Conservation (phyloP, 2,329 filamentous ascomycete species). For the Magnaporthiopsis incrustans region DNA sequence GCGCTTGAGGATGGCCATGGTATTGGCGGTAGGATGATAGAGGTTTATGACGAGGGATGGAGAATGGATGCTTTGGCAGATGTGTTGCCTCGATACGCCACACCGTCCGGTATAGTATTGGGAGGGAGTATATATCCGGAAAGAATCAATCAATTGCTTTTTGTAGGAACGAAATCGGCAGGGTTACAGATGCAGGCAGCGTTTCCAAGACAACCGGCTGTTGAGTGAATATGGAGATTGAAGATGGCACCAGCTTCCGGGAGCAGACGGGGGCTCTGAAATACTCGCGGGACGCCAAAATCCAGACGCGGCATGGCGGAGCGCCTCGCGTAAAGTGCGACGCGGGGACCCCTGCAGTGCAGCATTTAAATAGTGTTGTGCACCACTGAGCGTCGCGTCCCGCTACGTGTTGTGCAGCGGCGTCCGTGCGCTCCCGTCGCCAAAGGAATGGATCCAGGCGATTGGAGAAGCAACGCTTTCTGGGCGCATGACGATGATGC, state of each 20-base stretch:
- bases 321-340: neutral
- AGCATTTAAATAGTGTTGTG: neutral
- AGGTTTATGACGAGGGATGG: neutral
- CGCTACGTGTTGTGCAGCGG: neutral
- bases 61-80: neutral
- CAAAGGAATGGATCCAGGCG: no score
- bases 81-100: neutral
- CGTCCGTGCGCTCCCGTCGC: neutral
- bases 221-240: neutral
- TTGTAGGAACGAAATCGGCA: neutral
- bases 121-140: neutral
- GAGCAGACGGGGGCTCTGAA: neutral
- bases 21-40: constrained; percentile 17
- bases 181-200: no score
- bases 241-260: neutral
- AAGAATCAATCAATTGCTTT: neutral
- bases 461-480: no score
- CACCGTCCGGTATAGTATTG: neutral
- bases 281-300: neutral
- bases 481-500: no score
- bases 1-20: constrained; percentile 46
- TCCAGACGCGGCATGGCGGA: neutral
- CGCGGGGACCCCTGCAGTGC: neutral
- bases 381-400: neutral
- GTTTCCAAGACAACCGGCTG: neutral